Percentiles rank a stretch among this genome's conserved stretches.
Conservation (phyloP, 352 stramenopile species). For the Blastocystis sp. region DNA sequence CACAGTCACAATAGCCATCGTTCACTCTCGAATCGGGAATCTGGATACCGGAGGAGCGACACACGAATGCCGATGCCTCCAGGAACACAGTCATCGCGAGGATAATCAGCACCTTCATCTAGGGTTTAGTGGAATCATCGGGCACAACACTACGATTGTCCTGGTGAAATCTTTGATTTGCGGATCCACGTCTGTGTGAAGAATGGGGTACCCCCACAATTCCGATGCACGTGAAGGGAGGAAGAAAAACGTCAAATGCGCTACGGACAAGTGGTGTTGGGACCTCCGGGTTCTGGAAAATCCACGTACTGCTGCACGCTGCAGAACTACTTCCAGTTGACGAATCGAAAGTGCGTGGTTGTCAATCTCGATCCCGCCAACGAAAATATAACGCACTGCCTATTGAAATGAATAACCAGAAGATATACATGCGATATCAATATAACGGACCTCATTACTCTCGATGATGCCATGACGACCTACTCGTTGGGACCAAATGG, state of each 20-base stretch:
- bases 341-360: slow-evolving; percentile 78
- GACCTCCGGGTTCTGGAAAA: slow-evolving; percentile 88
- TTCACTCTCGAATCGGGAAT: slow-evolving; percentile 28
- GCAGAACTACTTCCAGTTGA: slow-evolving; percentile 85
- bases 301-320: slow-evolving; percentile 97
- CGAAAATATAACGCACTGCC: slow-evolving; percentile 78
- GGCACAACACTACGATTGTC: no score
- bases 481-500: slow-evolving; percentile 78
- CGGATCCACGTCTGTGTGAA: not conserved
- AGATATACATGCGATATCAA: slow-evolving; percentile 80
- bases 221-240: not conserved
- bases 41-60: not conserved
- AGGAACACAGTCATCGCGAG: not conserved
- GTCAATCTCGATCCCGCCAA: slow-evolving; percentile 97
- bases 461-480: slow-evolving; percentile 87
- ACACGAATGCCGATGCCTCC: not conserved
- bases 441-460: slow-evolving; percentile 90
- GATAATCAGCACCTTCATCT: not conserved
- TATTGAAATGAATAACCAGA: not conserved
- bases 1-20: slow-evolving; percentile 58
- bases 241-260: slow-evolving; percentile 59
- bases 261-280: slow-evolving; percentile 76
- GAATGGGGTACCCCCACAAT: not conserved
- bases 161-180: no score
- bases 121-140: not conserved